A percentile compares a stretch with the other conserved stretches of the same genome.
These are phyloP conservation scores for Alternaria arborescens DNA, from an alignment of 2,329 filamentous ascomycete species.

Conservation along the genomic window DNA sequence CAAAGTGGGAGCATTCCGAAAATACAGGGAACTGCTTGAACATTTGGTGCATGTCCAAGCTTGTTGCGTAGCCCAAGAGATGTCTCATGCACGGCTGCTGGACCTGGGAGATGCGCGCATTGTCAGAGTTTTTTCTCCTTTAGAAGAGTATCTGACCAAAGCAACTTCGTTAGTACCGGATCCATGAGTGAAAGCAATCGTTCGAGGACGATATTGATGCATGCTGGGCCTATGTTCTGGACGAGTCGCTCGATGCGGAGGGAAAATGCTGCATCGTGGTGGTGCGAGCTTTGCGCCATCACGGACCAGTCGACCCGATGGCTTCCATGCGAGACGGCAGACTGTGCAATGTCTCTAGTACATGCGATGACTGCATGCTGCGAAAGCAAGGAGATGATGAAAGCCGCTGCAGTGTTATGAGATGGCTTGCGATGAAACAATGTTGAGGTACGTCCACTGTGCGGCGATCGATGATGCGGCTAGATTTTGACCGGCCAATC, in stretches of 20 bases:
- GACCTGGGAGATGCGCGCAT: not conserved
- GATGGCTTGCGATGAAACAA: constrained; percentile 2
- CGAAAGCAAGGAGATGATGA: not conserved
- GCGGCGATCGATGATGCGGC: not conserved
- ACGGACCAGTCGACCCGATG: constrained; percentile 6
- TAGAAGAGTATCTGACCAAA: not conserved
- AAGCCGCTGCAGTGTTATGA: not conserved
- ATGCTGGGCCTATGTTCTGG: not conserved
- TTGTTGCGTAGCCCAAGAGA: not conserved
- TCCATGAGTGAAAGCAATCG: not conserved
- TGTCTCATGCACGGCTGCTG: not conserved
- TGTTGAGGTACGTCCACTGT: constrained; percentile 3
- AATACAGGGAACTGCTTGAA: not conserved
- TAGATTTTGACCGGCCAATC: constrained; percentile 5
- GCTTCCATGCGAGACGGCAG: not conserved
- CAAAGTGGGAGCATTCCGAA: not conserved
- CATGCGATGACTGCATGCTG: not conserved
- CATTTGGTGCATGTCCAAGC: not conserved
- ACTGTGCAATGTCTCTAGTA: not conserved
- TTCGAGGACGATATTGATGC: not conserved
- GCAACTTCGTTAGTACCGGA: not conserved
- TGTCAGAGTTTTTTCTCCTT: too few relatives aligned
- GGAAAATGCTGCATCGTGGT: constrained; percentile 2
- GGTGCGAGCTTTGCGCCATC: constrained; percentile 15
- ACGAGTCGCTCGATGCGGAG: not conserved